Conservation (phyloP, 208 protist genomes). For the Wallacemonas collosoma region DNA sequence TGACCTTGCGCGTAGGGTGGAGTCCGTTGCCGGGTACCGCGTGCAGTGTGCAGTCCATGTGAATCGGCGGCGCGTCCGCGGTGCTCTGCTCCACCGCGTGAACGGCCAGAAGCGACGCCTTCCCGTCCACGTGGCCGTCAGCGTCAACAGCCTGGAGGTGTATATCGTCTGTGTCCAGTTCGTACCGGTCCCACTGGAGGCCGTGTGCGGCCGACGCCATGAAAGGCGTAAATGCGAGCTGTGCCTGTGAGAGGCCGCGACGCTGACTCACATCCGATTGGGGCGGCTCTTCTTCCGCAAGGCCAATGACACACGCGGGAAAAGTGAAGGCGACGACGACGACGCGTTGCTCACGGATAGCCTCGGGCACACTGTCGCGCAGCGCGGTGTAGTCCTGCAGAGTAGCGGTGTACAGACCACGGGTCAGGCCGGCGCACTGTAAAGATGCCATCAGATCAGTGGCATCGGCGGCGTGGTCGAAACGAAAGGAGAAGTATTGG, state of each 20-base stretch:
- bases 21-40: neutral
- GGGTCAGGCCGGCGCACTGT: neutral
- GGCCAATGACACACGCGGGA: conserved; percentile 2
- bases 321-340: neutral
- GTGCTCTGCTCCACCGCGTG: neutral
- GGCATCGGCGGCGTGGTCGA: conserved; percentile 17
- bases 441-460: conserved; percentile 11
- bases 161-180: neutral
- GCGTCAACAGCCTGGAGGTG: neutral
- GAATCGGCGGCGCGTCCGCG: neutral
- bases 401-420: conserved; percentile 11
- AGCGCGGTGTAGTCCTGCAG: conserved; percentile 14
- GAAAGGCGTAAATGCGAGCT: neutral
- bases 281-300: neutral
- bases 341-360: conserved; percentile 12
- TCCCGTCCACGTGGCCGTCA: neutral
- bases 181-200: neutral
- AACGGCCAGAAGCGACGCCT: neutral
- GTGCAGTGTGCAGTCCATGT: neutral
- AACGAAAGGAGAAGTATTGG: conserved; percentile 20
- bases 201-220: neutral
- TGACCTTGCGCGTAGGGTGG: conserved; percentile 21
- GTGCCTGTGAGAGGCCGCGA: neutral
- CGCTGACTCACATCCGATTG: conserved; percentile 4
- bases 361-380: conserved; percentile 15